phyloP scores from a whole-genome alignment of 805 yeast genomes.

The Hyphopichia homilentoma region DNA sequence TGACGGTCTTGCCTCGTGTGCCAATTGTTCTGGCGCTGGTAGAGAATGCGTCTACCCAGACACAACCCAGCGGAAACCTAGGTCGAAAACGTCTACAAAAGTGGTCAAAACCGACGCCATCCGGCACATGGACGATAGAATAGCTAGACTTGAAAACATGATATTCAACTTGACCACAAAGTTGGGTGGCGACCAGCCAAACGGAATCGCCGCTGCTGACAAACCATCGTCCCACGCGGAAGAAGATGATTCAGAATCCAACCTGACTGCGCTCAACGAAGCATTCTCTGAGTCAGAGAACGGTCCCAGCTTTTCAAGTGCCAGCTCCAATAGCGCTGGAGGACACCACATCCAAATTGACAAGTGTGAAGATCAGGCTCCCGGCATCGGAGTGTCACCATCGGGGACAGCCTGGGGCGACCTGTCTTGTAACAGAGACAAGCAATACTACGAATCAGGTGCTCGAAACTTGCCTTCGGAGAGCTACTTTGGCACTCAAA shows the following conservation, averaged over 20 bases:
- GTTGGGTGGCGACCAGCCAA: too few species aligned
- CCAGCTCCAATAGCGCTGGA: background rate
- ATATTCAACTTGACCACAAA: constrained; percentile 16
- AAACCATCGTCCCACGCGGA: too few species aligned
- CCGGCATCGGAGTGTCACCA: background rate
- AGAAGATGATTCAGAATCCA: constrained; percentile 2
- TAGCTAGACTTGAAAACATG: constrained; percentile 18
- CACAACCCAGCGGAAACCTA: background rate
- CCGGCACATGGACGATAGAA: constrained; percentile 15
- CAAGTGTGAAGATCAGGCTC: background rate
- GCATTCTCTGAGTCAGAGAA: background rate
- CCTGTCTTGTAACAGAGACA: background rate
- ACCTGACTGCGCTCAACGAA: background rate
- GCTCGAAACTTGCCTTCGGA: constrained; percentile 5
- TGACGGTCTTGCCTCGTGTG: constrained; percentile 50
- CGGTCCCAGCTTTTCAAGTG: background rate
- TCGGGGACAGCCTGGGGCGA: background rate
- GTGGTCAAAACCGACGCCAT: constrained; percentile 7
- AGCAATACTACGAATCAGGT: background rate
- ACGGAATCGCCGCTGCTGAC: background rate
- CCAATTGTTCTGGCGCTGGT: constrained; percentile 28
- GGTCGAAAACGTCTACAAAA: background rate
- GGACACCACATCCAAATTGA: too few species aligned
- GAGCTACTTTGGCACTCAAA: constrained; percentile 34
- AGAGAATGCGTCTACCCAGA: constrained; percentile 1